phyloP scores from a whole-genome alignment of 78 protist species.

The Isochrysis galbana region DNA sequence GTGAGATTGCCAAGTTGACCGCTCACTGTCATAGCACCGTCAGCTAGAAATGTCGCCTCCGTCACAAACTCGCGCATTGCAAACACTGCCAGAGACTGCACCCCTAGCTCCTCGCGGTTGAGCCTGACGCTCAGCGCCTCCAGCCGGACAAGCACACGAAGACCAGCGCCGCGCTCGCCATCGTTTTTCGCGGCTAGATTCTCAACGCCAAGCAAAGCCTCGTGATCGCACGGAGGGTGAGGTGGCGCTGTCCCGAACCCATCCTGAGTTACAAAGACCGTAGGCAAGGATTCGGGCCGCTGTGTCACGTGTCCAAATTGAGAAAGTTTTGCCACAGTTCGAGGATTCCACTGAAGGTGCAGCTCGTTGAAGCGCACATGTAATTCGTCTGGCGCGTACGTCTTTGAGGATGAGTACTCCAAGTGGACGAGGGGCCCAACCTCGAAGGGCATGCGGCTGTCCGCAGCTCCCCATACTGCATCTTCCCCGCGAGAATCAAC shows the following conservation, averaged over 20 bases:
- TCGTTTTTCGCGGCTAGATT: neutral
- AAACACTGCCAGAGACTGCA: neutral
- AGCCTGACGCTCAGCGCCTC: neutral
- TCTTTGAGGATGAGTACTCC: neutral
- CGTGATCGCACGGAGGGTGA: neutral
- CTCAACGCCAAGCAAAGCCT: neutral
- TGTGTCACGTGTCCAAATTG: neutral
- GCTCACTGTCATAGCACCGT: neutral
- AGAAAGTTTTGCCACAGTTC: neutral
- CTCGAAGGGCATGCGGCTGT: no score
- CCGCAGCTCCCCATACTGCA: no score
- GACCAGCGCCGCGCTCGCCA: neutral
- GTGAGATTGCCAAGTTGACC: slow-evolving; percentile 16
- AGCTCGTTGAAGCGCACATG: neutral
- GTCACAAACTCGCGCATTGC: neutral
- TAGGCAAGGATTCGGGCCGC: neutral
- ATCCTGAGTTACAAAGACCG: no score
- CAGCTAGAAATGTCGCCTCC: neutral
- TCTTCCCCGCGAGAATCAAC: no score
- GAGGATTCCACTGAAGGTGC: neutral
- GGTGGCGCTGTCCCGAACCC: neutral
- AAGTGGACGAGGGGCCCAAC: neutral
- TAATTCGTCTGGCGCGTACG: neutral
- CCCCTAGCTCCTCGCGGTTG: neutral
- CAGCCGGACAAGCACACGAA: neutral